Evolutionary conservation across 2,329 filamentous ascomycete genomes (phyloP).

Genomic region (Ophiostoma australiae): DNA sequence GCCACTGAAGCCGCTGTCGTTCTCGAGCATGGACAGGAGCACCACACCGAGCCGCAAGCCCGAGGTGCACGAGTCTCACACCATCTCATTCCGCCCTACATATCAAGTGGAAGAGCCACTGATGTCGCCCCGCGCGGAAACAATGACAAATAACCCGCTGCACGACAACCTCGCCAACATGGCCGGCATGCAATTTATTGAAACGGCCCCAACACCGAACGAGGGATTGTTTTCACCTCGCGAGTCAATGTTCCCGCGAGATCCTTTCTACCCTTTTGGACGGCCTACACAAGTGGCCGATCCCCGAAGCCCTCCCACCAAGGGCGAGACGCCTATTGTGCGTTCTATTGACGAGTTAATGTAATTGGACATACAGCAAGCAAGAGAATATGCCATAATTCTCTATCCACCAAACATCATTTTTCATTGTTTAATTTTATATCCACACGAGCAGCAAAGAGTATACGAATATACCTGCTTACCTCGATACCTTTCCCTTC

Average conservation of each 20-base stretch:
- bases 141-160: conserved; percentile 66
- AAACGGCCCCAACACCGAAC: conserved; percentile 48
- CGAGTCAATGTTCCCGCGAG: conserved; percentile 49
- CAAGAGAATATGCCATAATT: not conserved
- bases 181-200: conserved; percentile 49
- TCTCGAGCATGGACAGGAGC: not conserved
- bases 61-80: conserved; percentile 17
- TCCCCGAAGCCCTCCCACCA: conserved; percentile 69
- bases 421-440: conserved; percentile 3
- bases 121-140: conserved; percentile 66
- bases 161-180: conserved; percentile 44
- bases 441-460: conserved; percentile 1
- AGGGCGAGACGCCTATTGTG: conserved; percentile 68
- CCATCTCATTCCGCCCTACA: conserved; percentile 18
- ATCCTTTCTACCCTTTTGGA: conserved; percentile 49
- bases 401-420: not conserved
- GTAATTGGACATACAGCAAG: conserved; percentile 38
- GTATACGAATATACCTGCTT: not conserved
- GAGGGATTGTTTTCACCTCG: conserved; percentile 52
- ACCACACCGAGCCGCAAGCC: conserved; percentile 22
- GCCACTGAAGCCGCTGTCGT: not conserved
- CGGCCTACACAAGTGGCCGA: conserved; percentile 53
- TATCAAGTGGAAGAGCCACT: conserved; percentile 43
- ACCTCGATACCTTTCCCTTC: not conserved
- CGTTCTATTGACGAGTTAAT: conserved; percentile 74